A percentile compares a stretch with the other conserved stretches of the same genome.
These are phyloP conservation scores for Albugo laibachii DNA, from an alignment of 352 stramenopile species.

Conservation along the genomic window DNA sequence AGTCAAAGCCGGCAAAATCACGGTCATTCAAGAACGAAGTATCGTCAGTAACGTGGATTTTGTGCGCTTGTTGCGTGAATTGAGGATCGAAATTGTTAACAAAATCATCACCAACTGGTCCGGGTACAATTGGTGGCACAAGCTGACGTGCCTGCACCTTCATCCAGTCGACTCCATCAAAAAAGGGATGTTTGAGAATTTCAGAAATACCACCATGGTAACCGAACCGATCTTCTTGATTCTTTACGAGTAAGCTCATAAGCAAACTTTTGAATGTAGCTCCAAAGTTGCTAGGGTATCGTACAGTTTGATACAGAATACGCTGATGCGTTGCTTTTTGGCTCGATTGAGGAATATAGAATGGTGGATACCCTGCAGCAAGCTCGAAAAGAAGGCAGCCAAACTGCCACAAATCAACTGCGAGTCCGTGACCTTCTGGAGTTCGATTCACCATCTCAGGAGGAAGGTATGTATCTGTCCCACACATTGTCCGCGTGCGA, in stretches of 20 bases:
- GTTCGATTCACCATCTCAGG: conserved; percentile 76
- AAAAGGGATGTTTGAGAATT: conserved; percentile 58
- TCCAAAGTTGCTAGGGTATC: conserved; percentile 70
- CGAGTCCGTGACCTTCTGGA: conserved; percentile 56
- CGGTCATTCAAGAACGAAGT: conserved; percentile 39
- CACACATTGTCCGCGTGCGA: conserved; percentile 79
- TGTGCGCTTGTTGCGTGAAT: conserved; percentile 66
- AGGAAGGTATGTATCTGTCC: conserved; percentile 78
- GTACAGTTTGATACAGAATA: conserved; percentile 76
- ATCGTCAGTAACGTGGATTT: conserved; percentile 41
- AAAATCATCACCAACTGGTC: conserved; percentile 35
- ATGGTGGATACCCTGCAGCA: conserved; percentile 78
- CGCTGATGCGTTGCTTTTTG: conserved; percentile 78
- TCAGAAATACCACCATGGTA: conserved; percentile 31
- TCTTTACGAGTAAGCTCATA: conserved; percentile 53
- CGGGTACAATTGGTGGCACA: conserved; percentile 35
- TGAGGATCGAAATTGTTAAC: conserved; percentile 77
- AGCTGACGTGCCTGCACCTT: conserved; percentile 42
- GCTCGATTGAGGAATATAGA: conserved; percentile 80
- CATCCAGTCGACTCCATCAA: conserved; percentile 57
- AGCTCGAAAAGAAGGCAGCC: conserved; percentile 89
- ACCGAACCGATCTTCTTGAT: conserved; percentile 58
- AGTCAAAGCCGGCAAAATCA: conserved; percentile 74
- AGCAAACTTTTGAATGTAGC: conserved; percentile 55
- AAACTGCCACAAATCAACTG: conserved; percentile 88